phyloP scores from a whole-genome alignment of 2,329 filamentous ascomycete species.

The Stachybotrys echinatus region DNA sequence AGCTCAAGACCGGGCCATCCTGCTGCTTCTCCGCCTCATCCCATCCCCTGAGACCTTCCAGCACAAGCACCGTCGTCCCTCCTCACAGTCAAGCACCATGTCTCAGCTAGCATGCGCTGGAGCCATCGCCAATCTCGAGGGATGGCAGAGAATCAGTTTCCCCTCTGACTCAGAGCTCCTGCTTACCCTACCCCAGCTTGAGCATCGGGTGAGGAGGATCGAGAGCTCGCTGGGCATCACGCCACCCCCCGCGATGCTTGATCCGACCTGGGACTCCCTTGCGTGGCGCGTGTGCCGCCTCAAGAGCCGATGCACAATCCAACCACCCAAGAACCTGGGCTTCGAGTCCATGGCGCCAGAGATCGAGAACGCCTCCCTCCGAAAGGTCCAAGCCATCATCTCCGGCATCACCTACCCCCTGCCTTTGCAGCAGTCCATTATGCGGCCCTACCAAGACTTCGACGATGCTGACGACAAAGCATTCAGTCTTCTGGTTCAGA shows the following conservation, averaged over 20 bases:
- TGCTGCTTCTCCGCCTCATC: no score
- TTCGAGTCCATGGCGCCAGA: background rate
- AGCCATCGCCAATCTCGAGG: background rate
- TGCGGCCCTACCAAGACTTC: background rate
- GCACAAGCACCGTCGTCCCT: background rate
- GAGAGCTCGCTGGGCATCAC: background rate
- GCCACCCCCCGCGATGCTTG: background rate
- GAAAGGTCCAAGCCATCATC: background rate
- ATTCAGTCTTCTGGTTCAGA: background rate
- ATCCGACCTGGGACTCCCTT: background rate
- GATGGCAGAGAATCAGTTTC: background rate
- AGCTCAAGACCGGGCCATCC: no score
- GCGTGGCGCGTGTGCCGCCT: background rate
- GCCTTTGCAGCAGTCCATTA: background rate
- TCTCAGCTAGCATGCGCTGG: background rate
- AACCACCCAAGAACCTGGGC: background rate
- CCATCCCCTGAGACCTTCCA: background rate
- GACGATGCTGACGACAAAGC: background rate
- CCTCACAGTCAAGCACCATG: background rate
- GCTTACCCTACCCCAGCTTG: background rate
- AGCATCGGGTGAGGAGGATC: background rate
- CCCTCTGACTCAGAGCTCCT: background rate
- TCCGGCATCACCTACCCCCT: background rate
- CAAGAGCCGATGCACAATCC: no score
- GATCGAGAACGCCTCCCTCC: background rate